Evolutionary conservation across 345 rosid genomes (phyloP).

Genomic region (Linum usitatissimum): DNA sequence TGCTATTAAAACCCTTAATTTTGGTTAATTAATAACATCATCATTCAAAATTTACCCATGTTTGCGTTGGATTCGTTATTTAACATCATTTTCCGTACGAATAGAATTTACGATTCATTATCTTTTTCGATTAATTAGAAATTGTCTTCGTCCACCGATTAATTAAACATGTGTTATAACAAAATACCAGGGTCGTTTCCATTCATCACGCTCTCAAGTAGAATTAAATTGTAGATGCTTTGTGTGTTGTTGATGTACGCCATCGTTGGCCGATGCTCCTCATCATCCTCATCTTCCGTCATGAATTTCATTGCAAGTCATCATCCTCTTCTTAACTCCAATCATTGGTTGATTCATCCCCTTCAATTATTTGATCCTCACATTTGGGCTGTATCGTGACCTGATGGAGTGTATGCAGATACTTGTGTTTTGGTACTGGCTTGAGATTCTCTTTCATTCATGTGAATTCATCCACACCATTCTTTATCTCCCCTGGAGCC

Average conservation of each 20-base stretch:
- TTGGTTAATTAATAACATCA: too few species aligned
- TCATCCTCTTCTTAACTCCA: slow-evolving; percentile 21
- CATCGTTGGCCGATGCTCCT: slow-evolving; percentile 12
- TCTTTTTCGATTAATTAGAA: too few species aligned
- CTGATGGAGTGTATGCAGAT: slow-evolving; percentile 32
- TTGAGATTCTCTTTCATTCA: slow-evolving; percentile 33
- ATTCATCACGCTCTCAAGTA: slow-evolving; percentile 41
- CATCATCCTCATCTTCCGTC: too few species aligned
- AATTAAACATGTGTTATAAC: too few species aligned
- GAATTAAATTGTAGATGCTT: slow-evolving; percentile 53
- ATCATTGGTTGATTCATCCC: slow-evolving; percentile 43
- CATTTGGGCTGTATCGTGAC: slow-evolving; percentile 29
- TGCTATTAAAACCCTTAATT: too few species aligned
- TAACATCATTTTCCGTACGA: too few species aligned
- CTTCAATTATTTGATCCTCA: slow-evolving; percentile 32
- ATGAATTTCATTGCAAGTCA: slow-evolving; percentile 15
- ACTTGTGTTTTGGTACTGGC: slow-evolving; percentile 43
- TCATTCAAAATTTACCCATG: too few species aligned
- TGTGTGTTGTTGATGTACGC: slow-evolving; percentile 64
- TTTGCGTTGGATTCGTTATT: too few species aligned
- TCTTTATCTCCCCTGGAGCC: slow-evolving; percentile 25
- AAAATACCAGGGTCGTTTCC: slow-evolving; percentile 61
- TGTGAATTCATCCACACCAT: slow-evolving; percentile 19
- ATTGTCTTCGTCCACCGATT: too few species aligned
- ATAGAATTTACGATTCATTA: too few species aligned